Percentiles rank a stretch among this genome's conserved stretches.
Evolutionary conservation across 176 grass and related monocot genomes (phyloP).

Genomic region (Saccharum officinarum): DNA sequence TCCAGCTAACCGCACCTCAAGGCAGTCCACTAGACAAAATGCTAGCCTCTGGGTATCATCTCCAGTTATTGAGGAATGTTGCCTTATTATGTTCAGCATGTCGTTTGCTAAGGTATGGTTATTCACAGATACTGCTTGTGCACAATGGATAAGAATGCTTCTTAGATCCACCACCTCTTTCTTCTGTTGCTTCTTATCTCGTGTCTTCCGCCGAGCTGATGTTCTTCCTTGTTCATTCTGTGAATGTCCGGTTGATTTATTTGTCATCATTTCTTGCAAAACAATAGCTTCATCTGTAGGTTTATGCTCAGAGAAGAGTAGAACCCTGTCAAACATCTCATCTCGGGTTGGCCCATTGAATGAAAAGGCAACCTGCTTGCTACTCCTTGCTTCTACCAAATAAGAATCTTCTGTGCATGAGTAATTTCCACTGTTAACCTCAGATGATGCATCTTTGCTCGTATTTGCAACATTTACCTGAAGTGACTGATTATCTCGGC

Average conservation of each 20-base stretch:
- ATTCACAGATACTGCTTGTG: slow-evolving; percentile 53
- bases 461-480: neutral
- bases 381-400: slow-evolving; percentile 47
- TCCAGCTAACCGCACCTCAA: slow-evolving; percentile 60
- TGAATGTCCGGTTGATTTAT: neutral
- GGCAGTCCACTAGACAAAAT: slow-evolving; percentile 49
- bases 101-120: slow-evolving; percentile 45
- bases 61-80: slow-evolving; percentile 45
- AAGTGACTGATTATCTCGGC: neutral
- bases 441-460: slow-evolving; percentile 8
- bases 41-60: slow-evolving; percentile 64
- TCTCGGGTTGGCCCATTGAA: slow-evolving; percentile 41
- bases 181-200: slow-evolving; percentile 31
- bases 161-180: slow-evolving; percentile 55
- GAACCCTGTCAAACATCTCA: slow-evolving; percentile 56
- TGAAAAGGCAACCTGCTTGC: slow-evolving; percentile 44
- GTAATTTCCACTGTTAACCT: slow-evolving; percentile 24
- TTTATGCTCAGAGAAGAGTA: slow-evolving; percentile 44
- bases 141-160: slow-evolving; percentile 59
- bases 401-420: slow-evolving; percentile 23
- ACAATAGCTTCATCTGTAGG: slow-evolving; percentile 1
- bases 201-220: slow-evolving; percentile 5
- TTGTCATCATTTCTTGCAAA: slow-evolving; percentile 26
- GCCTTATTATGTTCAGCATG: slow-evolving; percentile 49
- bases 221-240: slow-evolving; percentile 14